Evolutionary conservation across 306 rosid genomes (phyloP), one percentile per base, ranked within the genome.

Genomic region (Gleditsia sinensis): DNA sequence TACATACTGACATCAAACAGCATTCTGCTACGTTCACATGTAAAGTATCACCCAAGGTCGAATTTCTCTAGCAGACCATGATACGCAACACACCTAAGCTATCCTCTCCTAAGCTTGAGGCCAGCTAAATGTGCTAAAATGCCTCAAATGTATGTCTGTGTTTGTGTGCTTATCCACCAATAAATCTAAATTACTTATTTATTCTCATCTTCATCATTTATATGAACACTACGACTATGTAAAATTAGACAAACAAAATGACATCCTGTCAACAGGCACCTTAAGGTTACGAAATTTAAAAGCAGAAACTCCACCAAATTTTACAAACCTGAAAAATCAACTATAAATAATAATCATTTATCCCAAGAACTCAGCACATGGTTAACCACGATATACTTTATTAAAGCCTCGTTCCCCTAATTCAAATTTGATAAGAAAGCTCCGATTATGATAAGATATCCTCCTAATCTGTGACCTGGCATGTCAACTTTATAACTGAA

Each of bases 301-400:
- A 37, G 69, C 46, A 11, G 14, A 13, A 60, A 45, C 28, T 60
- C 27, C n/a, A 21, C n/a, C n/a, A n/a, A n/a, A n/a, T n/a, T n/a
- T n/a, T 43, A 77, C 43, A 77, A 69, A 69, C 45, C 57, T 9
- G 12, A 67, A 67, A 16, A 49, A 59, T 80, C 51, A 80, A 28
- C 49, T 40, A 66, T 51, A 60, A 68, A 75, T 24, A 12, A 59
- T 11, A 1, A 36, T 13, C 20, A 34, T 36, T 13, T 48, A 67
- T 39, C 57, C 51, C 51, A 19, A 32, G 33, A 69, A 50, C 77
- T 28, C 34, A 46, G 39, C 27, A 60, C 46, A n/a, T 13, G 33
- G 42, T 4, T 49, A 21, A 53, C 66, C 57, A 51, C 60, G 55
- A 28, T 50, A 21, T 4, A 34, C 57, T 49, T 46, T 30, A 68